Percentiles rank a stretch among this genome's conserved stretches.
Conservation (phyloP, 805 yeast species). For the Myxozyma lipomycoides region DNA sequence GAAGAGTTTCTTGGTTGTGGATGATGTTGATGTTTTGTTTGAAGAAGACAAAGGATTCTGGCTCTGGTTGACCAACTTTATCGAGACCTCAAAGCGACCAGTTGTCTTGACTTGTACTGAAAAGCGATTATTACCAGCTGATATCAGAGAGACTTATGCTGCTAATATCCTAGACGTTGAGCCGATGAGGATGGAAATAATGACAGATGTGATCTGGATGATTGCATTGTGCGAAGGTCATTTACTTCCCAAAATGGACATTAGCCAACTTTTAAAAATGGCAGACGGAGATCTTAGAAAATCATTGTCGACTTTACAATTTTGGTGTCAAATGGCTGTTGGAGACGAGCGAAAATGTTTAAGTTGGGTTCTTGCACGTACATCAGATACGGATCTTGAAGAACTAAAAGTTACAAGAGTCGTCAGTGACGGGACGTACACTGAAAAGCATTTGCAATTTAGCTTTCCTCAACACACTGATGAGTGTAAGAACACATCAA, state of each 20-base stretch:
- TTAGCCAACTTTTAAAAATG: slow-evolving; percentile 27
- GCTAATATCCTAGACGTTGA: slow-evolving; percentile 40
- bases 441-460: slow-evolving; percentile 1
- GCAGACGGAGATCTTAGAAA: slow-evolving; percentile 31
- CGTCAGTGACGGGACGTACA: slow-evolving; percentile 17
- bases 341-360: slow-evolving; percentile 25
- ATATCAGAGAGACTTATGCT: slow-evolving; percentile 45
- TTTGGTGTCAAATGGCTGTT: slow-evolving; percentile 32
- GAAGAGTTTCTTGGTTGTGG: slow-evolving; percentile 70
- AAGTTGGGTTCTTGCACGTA: slow-evolving; percentile 18
- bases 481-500: background rate
- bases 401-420: slow-evolving; percentile 10
- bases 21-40: slow-evolving; percentile 79
- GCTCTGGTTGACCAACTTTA: slow-evolving; percentile 60
- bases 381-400: background rate
- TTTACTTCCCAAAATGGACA: slow-evolving; percentile 23
- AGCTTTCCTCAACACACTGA: background rate
- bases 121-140: slow-evolving; percentile 46
- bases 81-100: slow-evolving; percentile 63
- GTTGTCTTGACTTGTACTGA: slow-evolving; percentile 63
- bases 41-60: slow-evolving; percentile 79
- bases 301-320: slow-evolving; percentile 26
- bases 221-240: slow-evolving; percentile 40
- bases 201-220: slow-evolving; percentile 33
- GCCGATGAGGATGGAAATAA: slow-evolving; percentile 18